Percentiles rank a stretch among this genome's conserved stretches.
phyloP scores from a whole-genome alignment of 78 protist species.

The Tieghemostelium lacteum region DNA sequence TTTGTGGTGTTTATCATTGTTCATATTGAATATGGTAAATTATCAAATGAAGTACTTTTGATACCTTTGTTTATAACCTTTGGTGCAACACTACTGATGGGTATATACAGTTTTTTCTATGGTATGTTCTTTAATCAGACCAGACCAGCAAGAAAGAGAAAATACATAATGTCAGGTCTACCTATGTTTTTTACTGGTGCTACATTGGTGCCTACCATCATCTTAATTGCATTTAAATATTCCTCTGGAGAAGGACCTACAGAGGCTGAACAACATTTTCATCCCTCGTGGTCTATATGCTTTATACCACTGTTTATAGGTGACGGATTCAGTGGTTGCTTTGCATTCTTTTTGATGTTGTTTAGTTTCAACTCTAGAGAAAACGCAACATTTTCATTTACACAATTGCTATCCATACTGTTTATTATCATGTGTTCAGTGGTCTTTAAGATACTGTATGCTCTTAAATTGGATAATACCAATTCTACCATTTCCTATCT shows the following conservation, averaged over 20 bases:
- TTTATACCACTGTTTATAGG: conserved; percentile 46
- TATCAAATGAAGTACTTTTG: background rate
- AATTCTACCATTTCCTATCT: background rate
- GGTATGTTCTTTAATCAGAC: background rate
- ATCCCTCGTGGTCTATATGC: conserved; percentile 22
- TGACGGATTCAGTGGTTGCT: conserved; percentile 24
- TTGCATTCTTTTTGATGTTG: conserved; percentile 34
- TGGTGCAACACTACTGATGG: conserved; percentile 8
- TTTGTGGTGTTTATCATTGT: conserved; percentile 34
- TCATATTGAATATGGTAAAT: background rate
- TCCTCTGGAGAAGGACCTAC: background rate
- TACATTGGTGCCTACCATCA: conserved; percentile 2
- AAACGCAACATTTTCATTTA: conserved; percentile 13
- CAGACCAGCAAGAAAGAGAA: conserved; percentile 17
- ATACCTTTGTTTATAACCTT: conserved; percentile 14
- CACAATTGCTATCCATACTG: conserved; percentile 37
- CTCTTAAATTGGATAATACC: conserved; percentile 5
- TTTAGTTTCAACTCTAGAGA: conserved; percentile 33
- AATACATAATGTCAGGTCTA: conserved; percentile 35
- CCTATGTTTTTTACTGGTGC: conserved; percentile 38
- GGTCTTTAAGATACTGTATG: conserved; percentile 19
- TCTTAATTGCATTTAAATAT: background rate
- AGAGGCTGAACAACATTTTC: too few relatives aligned
- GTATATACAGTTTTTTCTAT: conserved; percentile 8
- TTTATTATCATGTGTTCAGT: conserved; percentile 23